Percentiles rank a stretch among this genome's conserved stretches.
phyloP scores from a whole-genome alignment of 1,284 basidiomycete genomes.

The Mycena sp. region DNA sequence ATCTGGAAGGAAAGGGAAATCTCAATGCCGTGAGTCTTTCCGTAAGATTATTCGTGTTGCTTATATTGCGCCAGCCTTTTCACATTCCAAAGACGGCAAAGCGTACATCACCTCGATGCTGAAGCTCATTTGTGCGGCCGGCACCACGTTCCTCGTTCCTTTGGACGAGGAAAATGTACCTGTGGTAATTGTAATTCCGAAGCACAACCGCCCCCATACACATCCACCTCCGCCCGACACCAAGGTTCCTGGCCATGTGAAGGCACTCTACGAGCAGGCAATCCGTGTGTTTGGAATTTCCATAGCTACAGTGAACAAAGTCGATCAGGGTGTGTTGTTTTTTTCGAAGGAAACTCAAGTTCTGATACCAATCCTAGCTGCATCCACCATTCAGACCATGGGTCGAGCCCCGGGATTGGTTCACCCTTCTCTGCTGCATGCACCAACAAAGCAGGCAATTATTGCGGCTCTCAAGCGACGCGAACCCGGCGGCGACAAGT shows the following conservation, averaged over 20 bases:
- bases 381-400: background rate
- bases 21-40: too few relatives aligned
- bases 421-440: background rate
- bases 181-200: background rate
- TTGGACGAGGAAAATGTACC: background rate
- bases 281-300: background rate
- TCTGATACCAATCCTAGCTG: background rate
- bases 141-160: background rate
- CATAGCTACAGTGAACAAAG: conserved; percentile 3
- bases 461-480: background rate
- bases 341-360: background rate
- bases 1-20: background rate
- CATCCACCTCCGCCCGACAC: background rate
- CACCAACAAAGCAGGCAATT: background rate
- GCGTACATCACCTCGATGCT: background rate
- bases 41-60: too few relatives aligned
- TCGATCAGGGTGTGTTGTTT: background rate
- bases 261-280: background rate
- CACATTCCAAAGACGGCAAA: background rate
- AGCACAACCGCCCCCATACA: background rate
- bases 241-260: background rate
- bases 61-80: background rate
- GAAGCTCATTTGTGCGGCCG: background rate
- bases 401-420: background rate
- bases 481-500: background rate